A percentile compares a stretch with the other conserved stretches of the same genome.
phyloP scores from a whole-genome alignment of 2,329 filamentous ascomycete genomes.

The Didymellaceae sp. region DNA sequence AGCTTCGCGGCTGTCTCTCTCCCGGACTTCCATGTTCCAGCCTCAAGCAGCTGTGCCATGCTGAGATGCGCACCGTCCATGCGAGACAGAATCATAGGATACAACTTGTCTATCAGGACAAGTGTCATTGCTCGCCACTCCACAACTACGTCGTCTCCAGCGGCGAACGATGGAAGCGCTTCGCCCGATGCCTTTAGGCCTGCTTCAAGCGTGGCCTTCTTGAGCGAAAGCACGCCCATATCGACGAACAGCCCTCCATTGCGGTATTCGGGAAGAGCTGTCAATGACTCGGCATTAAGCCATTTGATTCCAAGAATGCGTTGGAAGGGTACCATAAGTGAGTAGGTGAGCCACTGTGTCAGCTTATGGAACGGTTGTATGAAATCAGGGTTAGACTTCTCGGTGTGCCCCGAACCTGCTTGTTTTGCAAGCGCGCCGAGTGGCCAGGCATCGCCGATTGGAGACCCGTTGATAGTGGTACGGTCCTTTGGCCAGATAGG shows the following conservation, averaged over 20 bases:
- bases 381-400: constrained; percentile 65
- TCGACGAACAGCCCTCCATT: constrained; percentile 91
- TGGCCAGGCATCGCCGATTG: constrained; percentile 91
- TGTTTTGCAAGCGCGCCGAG: constrained; percentile 77
- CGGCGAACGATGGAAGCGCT: constrained; percentile 72
- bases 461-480: constrained; percentile 80
- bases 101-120: constrained; percentile 72
- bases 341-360: constrained; percentile 94
- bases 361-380: constrained; percentile 91
- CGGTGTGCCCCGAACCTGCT: constrained; percentile 52
- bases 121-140: constrained; percentile 78
- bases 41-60: constrained; percentile 87
- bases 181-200: constrained; percentile 72
- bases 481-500: constrained; percentile 87
- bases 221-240: constrained; percentile 78
- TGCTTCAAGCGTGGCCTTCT: constrained; percentile 68
- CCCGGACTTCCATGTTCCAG: constrained; percentile 84
- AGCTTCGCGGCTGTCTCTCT: constrained; percentile 33
- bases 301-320: constrained; percentile 81
- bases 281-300: constrained; percentile 81
- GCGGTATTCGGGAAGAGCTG: constrained; percentile 88
- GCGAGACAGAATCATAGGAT: constrained; percentile 71
- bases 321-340: constrained; percentile 89
- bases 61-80: constrained; percentile 72
- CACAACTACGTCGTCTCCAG: constrained; percentile 76